Evolutionary conservation across 768 basidiomycete species (phyloP).

Genomic region (Mrakia gelida): DNA sequence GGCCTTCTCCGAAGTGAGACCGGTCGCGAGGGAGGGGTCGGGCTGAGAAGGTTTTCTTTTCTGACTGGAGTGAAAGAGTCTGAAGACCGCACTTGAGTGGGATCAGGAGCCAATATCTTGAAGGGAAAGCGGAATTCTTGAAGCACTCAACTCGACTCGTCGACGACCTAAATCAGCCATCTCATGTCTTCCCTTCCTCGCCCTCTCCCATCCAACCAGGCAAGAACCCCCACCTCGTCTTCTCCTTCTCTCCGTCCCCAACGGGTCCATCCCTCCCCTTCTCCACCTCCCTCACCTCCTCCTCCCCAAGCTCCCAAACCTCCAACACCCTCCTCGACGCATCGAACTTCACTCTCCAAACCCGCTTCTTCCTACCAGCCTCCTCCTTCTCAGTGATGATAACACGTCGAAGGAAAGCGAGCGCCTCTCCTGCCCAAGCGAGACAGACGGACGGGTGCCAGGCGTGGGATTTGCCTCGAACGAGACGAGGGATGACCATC

Average conservation of each 20-base stretch:
- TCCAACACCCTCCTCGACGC: constrained; percentile 30
- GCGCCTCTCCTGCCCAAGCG: constrained; percentile 4
- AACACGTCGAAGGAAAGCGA: neutral
- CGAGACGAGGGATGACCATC: neutral
- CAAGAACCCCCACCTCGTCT: constrained; percentile 36
- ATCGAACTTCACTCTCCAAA: constrained; percentile 33
- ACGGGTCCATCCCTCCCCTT: neutral
- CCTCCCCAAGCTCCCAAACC: constrained; percentile 34
- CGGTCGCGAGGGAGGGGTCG: neutral
- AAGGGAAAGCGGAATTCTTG: too few species aligned
- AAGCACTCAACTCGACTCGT: too few species aligned
- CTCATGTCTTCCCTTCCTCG: too few species aligned
- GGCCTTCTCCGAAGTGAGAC: neutral
- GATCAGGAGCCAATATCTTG: too few species aligned
- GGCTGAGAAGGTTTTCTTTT: too few species aligned
- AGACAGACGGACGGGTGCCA: constrained; percentile 25
- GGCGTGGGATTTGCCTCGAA: neutral
- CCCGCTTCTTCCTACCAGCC: constrained; percentile 38
- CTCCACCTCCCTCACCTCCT: constrained; percentile 13
- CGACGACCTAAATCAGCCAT: too few species aligned
- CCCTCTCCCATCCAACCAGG: constrained; percentile 18
- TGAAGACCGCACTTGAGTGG: too few species aligned
- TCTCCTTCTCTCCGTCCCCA: constrained; percentile 37
- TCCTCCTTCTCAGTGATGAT: neutral
- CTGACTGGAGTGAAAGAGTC: too few species aligned